These are phyloP conservation scores for Colletotrichum lini DNA, from an alignment of 2,329 filamentous ascomycete genomes.

Conservation along the genomic window DNA sequence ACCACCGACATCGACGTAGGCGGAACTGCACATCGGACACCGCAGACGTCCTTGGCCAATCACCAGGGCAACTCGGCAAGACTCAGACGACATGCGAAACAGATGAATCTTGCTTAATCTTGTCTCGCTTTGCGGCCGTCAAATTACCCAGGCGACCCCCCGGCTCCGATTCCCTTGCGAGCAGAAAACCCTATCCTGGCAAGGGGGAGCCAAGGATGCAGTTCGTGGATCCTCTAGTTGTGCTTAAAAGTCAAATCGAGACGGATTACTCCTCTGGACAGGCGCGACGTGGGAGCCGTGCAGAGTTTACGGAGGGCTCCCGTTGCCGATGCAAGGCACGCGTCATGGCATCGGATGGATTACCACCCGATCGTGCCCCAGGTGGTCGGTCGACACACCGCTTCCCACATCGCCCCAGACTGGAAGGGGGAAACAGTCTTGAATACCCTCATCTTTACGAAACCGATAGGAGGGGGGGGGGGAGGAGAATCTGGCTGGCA, in stretches of 20 bases:
- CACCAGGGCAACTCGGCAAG: too few species aligned
- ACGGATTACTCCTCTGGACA: not conserved
- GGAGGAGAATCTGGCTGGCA: too few species aligned
- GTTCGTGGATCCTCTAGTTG: not conserved
- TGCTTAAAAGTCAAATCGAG: too few species aligned
- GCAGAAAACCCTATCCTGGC: too few species aligned
- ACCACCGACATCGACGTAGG: too few species aligned
- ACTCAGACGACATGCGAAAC: not conserved
- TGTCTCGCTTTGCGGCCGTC: too few species aligned
- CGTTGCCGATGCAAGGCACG: conserved; percentile 3
- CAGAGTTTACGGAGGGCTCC: conserved; percentile 1
- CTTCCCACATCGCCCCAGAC: not conserved
- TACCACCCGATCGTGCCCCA: not conserved
- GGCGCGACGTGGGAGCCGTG: conserved; percentile 1
- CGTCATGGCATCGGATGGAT: conserved; percentile 20
- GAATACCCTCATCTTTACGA: not conserved
- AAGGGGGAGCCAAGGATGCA: not conserved
- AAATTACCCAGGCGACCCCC: not conserved
- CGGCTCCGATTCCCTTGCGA: too few species aligned
- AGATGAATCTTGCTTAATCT: not conserved
- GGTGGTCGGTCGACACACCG: not conserved
- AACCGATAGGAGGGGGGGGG: too few species aligned
- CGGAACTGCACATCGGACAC: not conserved
- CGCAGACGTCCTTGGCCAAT: not conserved
- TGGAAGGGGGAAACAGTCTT: not conserved